Percentiles rank a stretch among this genome's conserved stretches.
Evolutionary conservation across 2,329 filamentous ascomycete species (phyloP).

Genomic region (Fusarium succisae): DNA sequence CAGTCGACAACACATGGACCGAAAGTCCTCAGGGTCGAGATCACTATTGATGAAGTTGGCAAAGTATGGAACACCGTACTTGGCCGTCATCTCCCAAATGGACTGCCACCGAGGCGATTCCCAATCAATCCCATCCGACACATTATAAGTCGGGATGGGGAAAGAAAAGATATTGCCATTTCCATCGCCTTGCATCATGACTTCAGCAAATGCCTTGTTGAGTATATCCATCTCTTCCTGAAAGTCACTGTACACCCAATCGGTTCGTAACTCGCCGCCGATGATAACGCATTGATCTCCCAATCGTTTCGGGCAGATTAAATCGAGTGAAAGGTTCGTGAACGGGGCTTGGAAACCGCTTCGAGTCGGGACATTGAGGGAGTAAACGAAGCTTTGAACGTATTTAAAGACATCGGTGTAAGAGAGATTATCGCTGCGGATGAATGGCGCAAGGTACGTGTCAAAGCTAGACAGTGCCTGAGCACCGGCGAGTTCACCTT

Average conservation of each 20-base stretch:
- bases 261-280: slow-evolving; percentile 20
- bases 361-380: slow-evolving; percentile 39
- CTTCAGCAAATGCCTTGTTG: slow-evolving; percentile 39
- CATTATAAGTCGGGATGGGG: slow-evolving; percentile 37
- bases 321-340: slow-evolving; percentile 36
- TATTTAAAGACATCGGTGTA: slow-evolving; percentile 39
- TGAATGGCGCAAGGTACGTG: slow-evolving; percentile 36
- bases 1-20: slow-evolving; percentile 39
- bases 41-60: slow-evolving; percentile 41
- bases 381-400: slow-evolving; percentile 40
- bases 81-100: slow-evolving; percentile 41
- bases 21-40: slow-evolving; percentile 37
- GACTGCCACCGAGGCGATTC: slow-evolving; percentile 37
- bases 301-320: slow-evolving; percentile 32
- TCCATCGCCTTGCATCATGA: slow-evolving; percentile 40
- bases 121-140: slow-evolving; percentile 38
- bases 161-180: slow-evolving; percentile 41
- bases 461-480: slow-evolving; percentile 39
- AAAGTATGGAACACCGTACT: slow-evolving; percentile 40
- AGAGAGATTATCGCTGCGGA: slow-evolving; percentile 29
- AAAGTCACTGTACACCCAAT: slow-evolving; percentile 36
- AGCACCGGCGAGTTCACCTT: slow-evolving; percentile 37
- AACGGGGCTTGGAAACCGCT: slow-evolving; percentile 40
- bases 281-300: slow-evolving; percentile 31
- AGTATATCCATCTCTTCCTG: slow-evolving; percentile 41